Conservation (phyloP, 2,329 filamentous ascomycete genomes). For the Diaporthe humulicola region DNA sequence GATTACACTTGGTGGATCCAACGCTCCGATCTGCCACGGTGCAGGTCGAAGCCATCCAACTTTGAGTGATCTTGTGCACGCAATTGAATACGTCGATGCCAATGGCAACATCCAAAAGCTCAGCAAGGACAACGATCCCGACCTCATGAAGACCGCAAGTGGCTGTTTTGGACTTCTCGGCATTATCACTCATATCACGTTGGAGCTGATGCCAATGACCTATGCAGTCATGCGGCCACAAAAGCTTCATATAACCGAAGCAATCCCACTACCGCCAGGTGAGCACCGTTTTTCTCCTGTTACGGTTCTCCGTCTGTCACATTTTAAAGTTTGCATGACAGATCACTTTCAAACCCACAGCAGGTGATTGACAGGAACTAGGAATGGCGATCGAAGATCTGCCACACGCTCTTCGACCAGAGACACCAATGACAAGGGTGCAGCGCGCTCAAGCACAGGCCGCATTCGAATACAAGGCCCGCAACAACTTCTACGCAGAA, state of each 20-base stretch:
- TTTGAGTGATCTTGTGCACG: slow-evolving; percentile 59
- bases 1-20: slow-evolving; percentile 61
- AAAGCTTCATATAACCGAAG: slow-evolving; percentile 57
- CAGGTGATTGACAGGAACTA: background rate
- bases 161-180: slow-evolving; percentile 62
- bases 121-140: slow-evolving; percentile 54
- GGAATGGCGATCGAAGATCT: slow-evolving; percentile 49
- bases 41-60: slow-evolving; percentile 58
- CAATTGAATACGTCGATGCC: slow-evolving; percentile 62
- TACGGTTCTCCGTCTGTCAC: too few relatives aligned
- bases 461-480: slow-evolving; percentile 54
- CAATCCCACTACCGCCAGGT: slow-evolving; percentile 57
- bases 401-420: slow-evolving; percentile 52
- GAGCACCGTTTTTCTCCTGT: background rate
- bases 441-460: slow-evolving; percentile 50
- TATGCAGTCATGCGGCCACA: slow-evolving; percentile 60
- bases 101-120: slow-evolving; percentile 51
- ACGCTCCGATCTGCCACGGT: slow-evolving; percentile 61
- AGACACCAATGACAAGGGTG: slow-evolving; percentile 47
- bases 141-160: slow-evolving; percentile 56
- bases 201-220: slow-evolving; percentile 60
- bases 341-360: too few relatives aligned
- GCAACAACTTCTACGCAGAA: slow-evolving; percentile 59
- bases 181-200: slow-evolving; percentile 62
- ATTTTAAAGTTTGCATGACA: too few relatives aligned